Conservation (phyloP, 2,329 filamentous ascomycete genomes). For the Hypoxylon sp. region DNA sequence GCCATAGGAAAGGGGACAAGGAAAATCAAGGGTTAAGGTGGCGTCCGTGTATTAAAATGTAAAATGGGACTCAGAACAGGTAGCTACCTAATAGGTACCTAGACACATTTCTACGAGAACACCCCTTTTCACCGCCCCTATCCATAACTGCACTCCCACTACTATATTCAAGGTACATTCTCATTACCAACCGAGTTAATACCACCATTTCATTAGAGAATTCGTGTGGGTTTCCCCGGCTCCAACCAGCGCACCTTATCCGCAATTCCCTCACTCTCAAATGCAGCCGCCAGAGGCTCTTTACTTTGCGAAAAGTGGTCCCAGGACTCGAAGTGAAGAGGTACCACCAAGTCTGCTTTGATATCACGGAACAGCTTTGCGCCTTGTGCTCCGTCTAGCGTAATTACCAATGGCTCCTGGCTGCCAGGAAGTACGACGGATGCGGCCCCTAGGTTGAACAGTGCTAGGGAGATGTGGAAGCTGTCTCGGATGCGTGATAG, state of each 20-base stretch:
- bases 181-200: not conserved
- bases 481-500: slow-evolving; percentile 54
- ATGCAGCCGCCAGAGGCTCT: slow-evolving; percentile 51
- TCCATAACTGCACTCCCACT: not conserved
- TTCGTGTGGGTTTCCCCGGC: slow-evolving; percentile 43
- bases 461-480: slow-evolving; percentile 57
- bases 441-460: slow-evolving; percentile 61
- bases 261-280: slow-evolving; percentile 55
- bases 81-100: not conserved
- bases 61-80: not conserved
- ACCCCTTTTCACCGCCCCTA: not conserved
- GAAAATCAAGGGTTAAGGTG: not conserved
- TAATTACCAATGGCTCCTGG: slow-evolving; percentile 56
- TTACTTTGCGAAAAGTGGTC: slow-evolving; percentile 59
- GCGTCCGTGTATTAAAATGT: not conserved
- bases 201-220: slow-evolving; percentile 11
- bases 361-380: slow-evolving; percentile 58
- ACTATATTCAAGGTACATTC: not conserved
- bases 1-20: not conserved
- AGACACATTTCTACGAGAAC: not conserved
- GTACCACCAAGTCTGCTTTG: slow-evolving; percentile 59
- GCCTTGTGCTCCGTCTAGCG: slow-evolving; percentile 61
- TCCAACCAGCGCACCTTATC: slow-evolving; percentile 57
- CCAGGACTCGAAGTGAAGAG: slow-evolving; percentile 65
- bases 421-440: slow-evolving; percentile 41